Evolutionary conservation across 176 grass and related monocot species (phyloP).

Genomic region (Zizania latifolia): DNA sequence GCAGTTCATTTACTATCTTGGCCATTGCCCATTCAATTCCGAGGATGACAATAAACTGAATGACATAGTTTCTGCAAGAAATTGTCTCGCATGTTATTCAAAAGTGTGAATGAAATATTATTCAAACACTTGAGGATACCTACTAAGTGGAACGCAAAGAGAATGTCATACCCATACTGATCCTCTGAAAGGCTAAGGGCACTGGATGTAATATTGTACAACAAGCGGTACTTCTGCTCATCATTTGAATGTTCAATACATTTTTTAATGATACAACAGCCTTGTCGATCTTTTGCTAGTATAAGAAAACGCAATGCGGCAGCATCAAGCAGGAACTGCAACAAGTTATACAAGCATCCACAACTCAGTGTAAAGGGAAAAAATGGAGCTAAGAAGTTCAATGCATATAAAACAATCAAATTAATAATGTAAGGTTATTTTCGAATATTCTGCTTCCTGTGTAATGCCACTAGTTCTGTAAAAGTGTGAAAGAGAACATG

Average conservation of each 20-base stretch:
- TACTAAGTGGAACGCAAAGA: neutral
- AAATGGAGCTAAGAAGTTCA: neutral
- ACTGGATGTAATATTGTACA: constrained; percentile 45
- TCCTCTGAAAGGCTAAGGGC: constrained; percentile 60
- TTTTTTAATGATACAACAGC: constrained; percentile 87
- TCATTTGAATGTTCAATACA: constrained; percentile 59
- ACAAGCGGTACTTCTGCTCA: constrained; percentile 47
- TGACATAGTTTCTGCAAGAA: constrained; percentile 79
- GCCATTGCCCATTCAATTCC: constrained; percentile 44
- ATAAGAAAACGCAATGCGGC: constrained; percentile 55
- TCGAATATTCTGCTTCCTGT: neutral
- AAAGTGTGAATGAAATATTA: neutral
- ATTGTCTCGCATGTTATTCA: constrained; percentile 15
- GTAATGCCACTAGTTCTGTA: neutral
- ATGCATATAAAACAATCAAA: constrained; percentile 7
- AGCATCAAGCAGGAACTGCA: constrained; percentile 73
- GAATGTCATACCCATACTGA: constrained; percentile 57
- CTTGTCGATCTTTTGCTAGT: constrained; percentile 74
- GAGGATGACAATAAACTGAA: constrained; percentile 66
- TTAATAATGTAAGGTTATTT: neutral
- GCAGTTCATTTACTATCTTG: constrained; percentile 52
- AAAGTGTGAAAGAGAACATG: neutral
- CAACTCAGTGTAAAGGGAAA: constrained; percentile 11
- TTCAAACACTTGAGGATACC: constrained; percentile 12
- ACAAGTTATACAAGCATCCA: constrained; percentile 17